Conservation (phyloP, 495 filamentous ascomycete species). For the Lophiotrema nucula region DNA sequence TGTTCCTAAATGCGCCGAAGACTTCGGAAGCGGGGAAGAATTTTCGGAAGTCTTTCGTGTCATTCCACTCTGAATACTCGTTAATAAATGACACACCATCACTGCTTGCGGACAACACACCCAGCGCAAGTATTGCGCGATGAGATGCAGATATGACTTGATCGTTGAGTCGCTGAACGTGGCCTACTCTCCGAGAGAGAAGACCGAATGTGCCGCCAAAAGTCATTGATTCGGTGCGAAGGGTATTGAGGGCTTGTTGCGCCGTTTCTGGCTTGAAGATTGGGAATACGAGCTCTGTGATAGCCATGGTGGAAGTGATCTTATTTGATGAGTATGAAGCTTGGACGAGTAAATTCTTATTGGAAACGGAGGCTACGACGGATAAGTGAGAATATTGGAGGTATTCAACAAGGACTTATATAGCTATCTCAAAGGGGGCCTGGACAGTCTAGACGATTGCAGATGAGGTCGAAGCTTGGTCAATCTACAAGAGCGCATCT, state of each 20-base stretch:
- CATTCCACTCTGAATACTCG: conserved; percentile 12
- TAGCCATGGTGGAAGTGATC: too few relatives aligned
- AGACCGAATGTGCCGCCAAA: not conserved
- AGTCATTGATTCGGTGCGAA: not conserved
- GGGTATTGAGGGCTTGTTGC: not conserved
- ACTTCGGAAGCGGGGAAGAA: not conserved
- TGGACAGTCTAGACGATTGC: too few relatives aligned
- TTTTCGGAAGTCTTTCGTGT: not conserved
- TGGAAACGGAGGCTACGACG: too few relatives aligned
- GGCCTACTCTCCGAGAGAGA: not conserved
- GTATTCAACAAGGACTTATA: too few relatives aligned
- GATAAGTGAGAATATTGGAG: too few relatives aligned
- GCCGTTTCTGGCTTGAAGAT: not conserved
- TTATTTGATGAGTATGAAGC: too few relatives aligned
- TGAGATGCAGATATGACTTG: not conserved
- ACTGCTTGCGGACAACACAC: too few relatives aligned
- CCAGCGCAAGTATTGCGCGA: not conserved
- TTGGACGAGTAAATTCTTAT: too few relatives aligned
- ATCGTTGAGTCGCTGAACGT: not conserved
- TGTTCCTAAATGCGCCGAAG: not conserved
- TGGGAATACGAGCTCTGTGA: conserved; percentile 1
- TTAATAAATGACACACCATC: too few relatives aligned
- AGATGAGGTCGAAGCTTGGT: too few relatives aligned
- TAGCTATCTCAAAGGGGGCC: too few relatives aligned
- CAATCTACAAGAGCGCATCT: too few relatives aligned